Evolutionary conservation across 108 stramenopile species (phyloP).

Genomic region (Fragilaria crotonensis): DNA sequence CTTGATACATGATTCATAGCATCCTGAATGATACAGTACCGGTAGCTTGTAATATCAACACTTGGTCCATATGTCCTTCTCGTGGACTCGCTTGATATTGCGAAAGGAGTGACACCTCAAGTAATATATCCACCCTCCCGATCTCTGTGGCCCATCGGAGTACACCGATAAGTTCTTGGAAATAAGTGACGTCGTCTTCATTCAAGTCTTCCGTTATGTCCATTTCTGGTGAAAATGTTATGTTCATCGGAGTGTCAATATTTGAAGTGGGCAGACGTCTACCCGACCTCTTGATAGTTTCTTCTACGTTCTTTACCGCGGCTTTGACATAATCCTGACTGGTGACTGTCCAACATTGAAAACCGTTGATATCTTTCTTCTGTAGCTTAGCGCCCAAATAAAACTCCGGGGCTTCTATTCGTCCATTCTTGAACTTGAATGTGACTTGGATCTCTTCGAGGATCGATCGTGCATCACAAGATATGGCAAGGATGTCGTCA

Average conservation of each 20-base stretch:
- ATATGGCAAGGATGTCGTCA: conserved; percentile 14
- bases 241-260: conserved; percentile 4
- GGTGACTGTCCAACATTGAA: background rate
- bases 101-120: conserved; percentile 23
- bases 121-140: conserved; percentile 14
- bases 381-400: background rate
- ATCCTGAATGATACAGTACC: too few relatives aligned
- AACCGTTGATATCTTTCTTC: background rate
- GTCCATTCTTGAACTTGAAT: too few relatives aligned
- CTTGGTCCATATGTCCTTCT: conserved; percentile 25
- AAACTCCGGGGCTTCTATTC: background rate
- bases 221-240: conserved; percentile 7
- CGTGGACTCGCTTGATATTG: conserved; percentile 15
- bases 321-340: conserved; percentile 5
- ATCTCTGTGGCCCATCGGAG: too few relatives aligned
- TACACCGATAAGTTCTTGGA: conserved; percentile 29
- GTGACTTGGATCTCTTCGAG: background rate
- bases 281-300: background rate
- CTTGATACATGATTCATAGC: too few relatives aligned
- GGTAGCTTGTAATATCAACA: too few relatives aligned
- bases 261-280: background rate
- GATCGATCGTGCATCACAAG: background rate
- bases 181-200: background rate
- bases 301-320: background rate
- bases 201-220: conserved; percentile 5